Evolutionary conservation across 2,329 filamentous ascomycete genomes (phyloP).

Genomic region (Diplodia sapinea): DNA sequence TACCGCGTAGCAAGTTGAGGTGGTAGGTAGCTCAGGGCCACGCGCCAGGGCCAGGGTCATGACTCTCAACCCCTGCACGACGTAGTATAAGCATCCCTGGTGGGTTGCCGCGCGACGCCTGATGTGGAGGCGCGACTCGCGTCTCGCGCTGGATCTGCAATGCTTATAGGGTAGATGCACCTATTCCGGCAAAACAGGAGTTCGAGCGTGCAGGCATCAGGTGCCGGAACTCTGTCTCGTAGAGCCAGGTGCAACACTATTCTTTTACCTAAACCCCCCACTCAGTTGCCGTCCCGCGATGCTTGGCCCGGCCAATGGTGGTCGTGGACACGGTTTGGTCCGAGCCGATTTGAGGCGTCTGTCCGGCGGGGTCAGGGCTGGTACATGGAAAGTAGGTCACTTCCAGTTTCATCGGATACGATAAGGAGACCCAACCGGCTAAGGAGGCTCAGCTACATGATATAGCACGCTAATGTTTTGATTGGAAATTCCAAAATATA

Average conservation of each 20-base stretch:
- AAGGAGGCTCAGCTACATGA: not conserved
- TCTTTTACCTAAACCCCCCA: slow-evolving; percentile 2
- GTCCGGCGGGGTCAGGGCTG: not conserved
- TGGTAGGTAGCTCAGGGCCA: not conserved
- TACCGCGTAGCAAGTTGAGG: not conserved
- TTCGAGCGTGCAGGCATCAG: not conserved
- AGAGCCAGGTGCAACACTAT: not conserved
- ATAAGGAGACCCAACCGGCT: not conserved
- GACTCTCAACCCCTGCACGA: slow-evolving; percentile 8
- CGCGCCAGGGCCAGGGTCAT: not conserved
- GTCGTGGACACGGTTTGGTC: slow-evolving; percentile 23
- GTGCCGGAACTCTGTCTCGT: not conserved
- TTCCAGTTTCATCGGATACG: not conserved
- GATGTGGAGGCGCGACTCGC: not conserved
- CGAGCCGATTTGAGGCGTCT: slow-evolving; percentile 11
- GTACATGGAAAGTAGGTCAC: not conserved
- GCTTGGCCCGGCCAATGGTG: slow-evolving; percentile 17
- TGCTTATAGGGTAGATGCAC: slow-evolving; percentile 7
- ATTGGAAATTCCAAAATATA: not conserved
- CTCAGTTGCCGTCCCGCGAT: not conserved
- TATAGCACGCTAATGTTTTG: not conserved
- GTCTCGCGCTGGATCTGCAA: not conserved
- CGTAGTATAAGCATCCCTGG: slow-evolving; percentile 24
- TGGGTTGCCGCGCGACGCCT: not conserved
- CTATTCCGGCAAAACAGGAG: not conserved